These are phyloP conservation scores for Byssothecium circinans DNA, from an alignment of 2,329 filamentous ascomycete species.

Conservation along the genomic window DNA sequence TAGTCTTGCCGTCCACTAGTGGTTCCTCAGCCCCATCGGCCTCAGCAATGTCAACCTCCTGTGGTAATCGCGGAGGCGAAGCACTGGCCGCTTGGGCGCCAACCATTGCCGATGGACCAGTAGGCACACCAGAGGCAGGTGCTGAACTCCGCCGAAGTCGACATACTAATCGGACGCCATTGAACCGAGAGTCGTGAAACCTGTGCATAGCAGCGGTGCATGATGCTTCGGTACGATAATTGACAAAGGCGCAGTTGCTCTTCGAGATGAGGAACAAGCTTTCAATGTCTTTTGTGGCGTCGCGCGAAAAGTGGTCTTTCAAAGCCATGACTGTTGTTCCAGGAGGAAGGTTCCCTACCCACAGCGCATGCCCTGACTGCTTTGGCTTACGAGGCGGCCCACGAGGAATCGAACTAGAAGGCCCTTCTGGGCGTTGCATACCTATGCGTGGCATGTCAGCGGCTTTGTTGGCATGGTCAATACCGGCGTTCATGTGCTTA, in stretches of 20 bases:
- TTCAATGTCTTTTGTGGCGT: slow-evolving; percentile 74
- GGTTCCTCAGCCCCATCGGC: no score
- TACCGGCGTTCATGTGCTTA: slow-evolving; percentile 13
- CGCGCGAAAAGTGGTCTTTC: slow-evolving; percentile 87
- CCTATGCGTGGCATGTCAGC: slow-evolving; percentile 13
- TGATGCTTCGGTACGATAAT: slow-evolving; percentile 79
- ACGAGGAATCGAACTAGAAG: slow-evolving; percentile 50
- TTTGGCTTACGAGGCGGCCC: slow-evolving; percentile 69
- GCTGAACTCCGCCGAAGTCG: slow-evolving; percentile 67
- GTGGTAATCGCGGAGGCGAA: slow-evolving; percentile 32
- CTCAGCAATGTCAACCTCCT: slow-evolving; percentile 17
- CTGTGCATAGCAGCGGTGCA: slow-evolving; percentile 77
- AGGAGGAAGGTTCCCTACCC: slow-evolving; percentile 92
- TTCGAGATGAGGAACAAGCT: slow-evolving; percentile 94
- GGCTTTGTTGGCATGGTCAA: background rate
- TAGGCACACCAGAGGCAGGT: slow-evolving; percentile 52
- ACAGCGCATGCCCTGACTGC: slow-evolving; percentile 82
- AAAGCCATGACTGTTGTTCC: slow-evolving; percentile 78
- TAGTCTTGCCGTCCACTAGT: slow-evolving; percentile 14
- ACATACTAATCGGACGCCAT: slow-evolving; percentile 83
- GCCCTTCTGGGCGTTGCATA: slow-evolving; percentile 21
- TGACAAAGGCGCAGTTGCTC: slow-evolving; percentile 96
- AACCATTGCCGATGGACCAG: slow-evolving; percentile 56
- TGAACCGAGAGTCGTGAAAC: slow-evolving; percentile 88
- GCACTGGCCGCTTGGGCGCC: slow-evolving; percentile 23